Percentiles rank a stretch among this genome's conserved stretches.
These are phyloP conservation scores for Aspergillus texensis DNA, from an alignment of 2,329 filamentous ascomycete genomes.

Conservation along the genomic window DNA sequence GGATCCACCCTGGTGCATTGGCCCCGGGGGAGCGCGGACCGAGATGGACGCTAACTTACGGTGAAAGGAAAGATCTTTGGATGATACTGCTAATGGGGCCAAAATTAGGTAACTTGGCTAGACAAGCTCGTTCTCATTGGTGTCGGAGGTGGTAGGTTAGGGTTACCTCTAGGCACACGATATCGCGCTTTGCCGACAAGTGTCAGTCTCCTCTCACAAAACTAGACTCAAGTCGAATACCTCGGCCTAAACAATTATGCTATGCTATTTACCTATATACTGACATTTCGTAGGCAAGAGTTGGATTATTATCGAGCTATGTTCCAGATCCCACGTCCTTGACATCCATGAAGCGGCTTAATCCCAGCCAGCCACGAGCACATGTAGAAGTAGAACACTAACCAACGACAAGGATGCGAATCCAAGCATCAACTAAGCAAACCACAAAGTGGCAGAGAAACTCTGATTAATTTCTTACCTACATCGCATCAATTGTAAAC, in stretches of 20 bases:
- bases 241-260: background rate
- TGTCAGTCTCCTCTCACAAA: too few relatives aligned
- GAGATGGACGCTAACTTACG: background rate
- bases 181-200: background rate
- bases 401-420: background rate
- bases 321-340: background rate
- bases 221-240: too few relatives aligned
- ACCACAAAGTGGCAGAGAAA: too few relatives aligned
- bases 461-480: too few relatives aligned
- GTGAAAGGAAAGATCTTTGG: background rate
- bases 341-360: background rate
- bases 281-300: too few relatives aligned
- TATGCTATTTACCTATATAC: background rate
- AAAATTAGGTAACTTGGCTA: background rate
- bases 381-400: background rate
- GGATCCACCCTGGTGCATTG: background rate
- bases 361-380: background rate
- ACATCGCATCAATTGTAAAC: too few relatives aligned
- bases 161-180: background rate
- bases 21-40: background rate
- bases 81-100: background rate
- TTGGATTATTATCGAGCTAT: background rate
- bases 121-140: background rate
- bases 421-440: too few relatives aligned
- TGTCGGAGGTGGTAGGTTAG: background rate